phyloP scores from a whole-genome alignment of 2,329 filamentous ascomycete genomes.

The Aspergillus ruber region DNA sequence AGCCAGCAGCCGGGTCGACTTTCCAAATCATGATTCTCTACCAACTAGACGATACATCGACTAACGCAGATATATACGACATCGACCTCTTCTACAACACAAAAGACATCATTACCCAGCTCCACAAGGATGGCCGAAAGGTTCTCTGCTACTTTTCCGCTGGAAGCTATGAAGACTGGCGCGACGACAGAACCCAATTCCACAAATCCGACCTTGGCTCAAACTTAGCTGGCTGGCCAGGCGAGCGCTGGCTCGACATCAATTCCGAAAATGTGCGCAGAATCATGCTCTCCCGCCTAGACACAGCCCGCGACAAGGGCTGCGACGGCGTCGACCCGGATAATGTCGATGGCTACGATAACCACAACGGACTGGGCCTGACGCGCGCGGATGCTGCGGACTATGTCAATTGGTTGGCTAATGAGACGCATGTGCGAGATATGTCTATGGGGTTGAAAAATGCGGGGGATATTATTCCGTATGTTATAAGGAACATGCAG shows the following conservation, averaged over 20 bases:
- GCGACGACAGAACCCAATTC: slow-evolving; percentile 54
- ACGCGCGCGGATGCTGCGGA: slow-evolving; percentile 51
- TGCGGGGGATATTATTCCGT: slow-evolving; percentile 52
- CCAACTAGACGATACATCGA: slow-evolving; percentile 35
- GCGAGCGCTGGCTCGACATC: slow-evolving; percentile 62
- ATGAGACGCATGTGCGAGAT: slow-evolving; percentile 47
- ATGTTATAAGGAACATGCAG: slow-evolving; percentile 48
- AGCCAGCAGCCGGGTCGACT: slow-evolving; percentile 45
- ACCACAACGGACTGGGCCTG: slow-evolving; percentile 57
- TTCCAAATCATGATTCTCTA: slow-evolving; percentile 58
- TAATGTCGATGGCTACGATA: slow-evolving; percentile 63
- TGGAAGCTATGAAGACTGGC: slow-evolving; percentile 60
- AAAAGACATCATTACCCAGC: slow-evolving; percentile 39
- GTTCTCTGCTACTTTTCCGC: slow-evolving; percentile 73
- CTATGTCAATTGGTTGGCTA: slow-evolving; percentile 56
- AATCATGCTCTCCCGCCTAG: slow-evolving; percentile 59
- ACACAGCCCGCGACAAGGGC: slow-evolving; percentile 54
- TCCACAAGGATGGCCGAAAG: slow-evolving; percentile 50
- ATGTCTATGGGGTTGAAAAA: slow-evolving; percentile 65
- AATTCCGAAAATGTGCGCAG: slow-evolving; percentile 52
- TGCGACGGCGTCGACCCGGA: slow-evolving; percentile 66
- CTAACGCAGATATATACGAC: slow-evolving; percentile 55
- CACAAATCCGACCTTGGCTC: slow-evolving; percentile 51
- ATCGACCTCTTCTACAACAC: slow-evolving; percentile 54
- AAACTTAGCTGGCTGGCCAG: slow-evolving; percentile 56